These are phyloP conservation scores for Friedmanniomyces endolithicus DNA, from an alignment of 495 filamentous ascomycete species.

Conservation along the genomic window DNA sequence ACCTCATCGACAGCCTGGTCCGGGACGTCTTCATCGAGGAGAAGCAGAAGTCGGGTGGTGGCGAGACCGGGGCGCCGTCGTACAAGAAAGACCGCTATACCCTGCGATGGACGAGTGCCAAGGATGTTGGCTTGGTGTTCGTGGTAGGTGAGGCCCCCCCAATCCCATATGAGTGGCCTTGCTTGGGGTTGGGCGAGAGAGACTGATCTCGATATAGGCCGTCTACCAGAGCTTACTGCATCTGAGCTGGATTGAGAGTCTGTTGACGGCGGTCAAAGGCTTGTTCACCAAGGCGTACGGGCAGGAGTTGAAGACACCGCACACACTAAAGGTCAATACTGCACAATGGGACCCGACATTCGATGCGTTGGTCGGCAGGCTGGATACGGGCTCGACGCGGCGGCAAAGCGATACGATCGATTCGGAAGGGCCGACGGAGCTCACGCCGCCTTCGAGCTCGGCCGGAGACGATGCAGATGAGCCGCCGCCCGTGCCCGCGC, in stretches of 20 bases:
- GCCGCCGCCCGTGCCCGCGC: conserved; percentile 36
- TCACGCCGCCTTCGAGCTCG: conserved; percentile 30
- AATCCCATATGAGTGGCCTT: not conserved
- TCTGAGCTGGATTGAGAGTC: conserved; percentile 92
- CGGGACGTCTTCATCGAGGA: conserved; percentile 96
- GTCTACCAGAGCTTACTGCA: conserved; percentile 93
- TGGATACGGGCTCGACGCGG: conserved; percentile 42
- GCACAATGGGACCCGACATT: conserved; percentile 84
- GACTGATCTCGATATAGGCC: conserved; percentile 43
- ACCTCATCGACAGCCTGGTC: conserved; percentile 87
- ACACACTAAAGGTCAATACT: conserved; percentile 61
- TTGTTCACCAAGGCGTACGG: conserved; percentile 82
- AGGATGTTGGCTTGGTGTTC: conserved; percentile 89
- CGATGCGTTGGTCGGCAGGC: conserved; percentile 75
- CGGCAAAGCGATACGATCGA: conserved; percentile 13
- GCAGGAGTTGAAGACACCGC: conserved; percentile 68
- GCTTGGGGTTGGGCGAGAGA: not conserved
- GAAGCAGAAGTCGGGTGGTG: conserved; percentile 49
- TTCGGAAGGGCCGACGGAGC: conserved; percentile 25
- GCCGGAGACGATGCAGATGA: conserved; percentile 21
- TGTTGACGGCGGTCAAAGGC: conserved; percentile 83
- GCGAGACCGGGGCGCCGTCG: conserved; percentile 44
- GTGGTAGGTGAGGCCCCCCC: conserved; percentile 48
- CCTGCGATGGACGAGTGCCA: conserved; percentile 80
- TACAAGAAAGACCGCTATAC: conserved; percentile 93